Base-by-base conservation (phyloP, 108 stramenopile genomes). In the Cyclotella choctawhatcheeana region DNA sequence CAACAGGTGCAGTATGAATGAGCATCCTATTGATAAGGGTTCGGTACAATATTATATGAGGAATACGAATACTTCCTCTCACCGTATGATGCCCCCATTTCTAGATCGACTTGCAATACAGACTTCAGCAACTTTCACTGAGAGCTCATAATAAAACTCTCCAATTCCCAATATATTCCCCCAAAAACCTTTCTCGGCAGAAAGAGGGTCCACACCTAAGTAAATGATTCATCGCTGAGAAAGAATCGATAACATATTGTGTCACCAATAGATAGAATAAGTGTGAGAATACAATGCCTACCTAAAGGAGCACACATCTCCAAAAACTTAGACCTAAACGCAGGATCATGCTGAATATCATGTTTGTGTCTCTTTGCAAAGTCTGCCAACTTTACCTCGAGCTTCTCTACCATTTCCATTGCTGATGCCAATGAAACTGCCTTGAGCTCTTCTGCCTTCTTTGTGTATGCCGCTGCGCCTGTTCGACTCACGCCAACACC, bases 121-220 rank as follows among this genome's bases (percentile, higher is more conserved):
- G 13, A 95, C 89, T 68, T 99, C 97, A 0, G 96, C 92, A 30
- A 98, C 96, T 73, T 99, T 98, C 44, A 98, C 95, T 22, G 96
- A 89, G n/a, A 99, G 82, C 73, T 99, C 98, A 83, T 97, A 98
- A 83, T 98, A 99, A 72, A 97, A 99, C 60, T 98, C 96, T 3
- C 98, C 98, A 50, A 87, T 82, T 18, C 83, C 86, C 35, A 87
- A 67, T 47, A 85, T 50, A 40, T 37, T 58, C 14, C 79, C 83
- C 93, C 93, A 96, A 69, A 96, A 93, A 13, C 79, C 69, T 62
- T 92, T 92, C 53, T 84, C 79, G 3, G 88, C 80, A n/a, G 81
- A 70, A 30, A 96, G 68, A 0, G 91, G 91, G 70, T 97, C 95
- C 3, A 97, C 90, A 6, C 93, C 66, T 67, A 30, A 50, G 26